Conservation (phyloP, 2,329 filamentous ascomycete genomes). For the Fusarium irregulare region DNA sequence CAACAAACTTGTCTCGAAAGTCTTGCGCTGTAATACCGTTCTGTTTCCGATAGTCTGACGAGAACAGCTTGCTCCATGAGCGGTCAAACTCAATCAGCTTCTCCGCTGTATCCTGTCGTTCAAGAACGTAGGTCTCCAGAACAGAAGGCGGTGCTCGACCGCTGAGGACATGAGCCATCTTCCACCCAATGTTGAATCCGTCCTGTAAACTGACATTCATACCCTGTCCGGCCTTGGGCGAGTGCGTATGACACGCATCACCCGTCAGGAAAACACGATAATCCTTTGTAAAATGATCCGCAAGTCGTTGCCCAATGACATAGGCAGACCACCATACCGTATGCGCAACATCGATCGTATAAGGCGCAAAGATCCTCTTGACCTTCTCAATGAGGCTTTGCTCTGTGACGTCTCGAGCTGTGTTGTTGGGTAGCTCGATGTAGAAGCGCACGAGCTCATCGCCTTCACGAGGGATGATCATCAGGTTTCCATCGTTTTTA, state of each 20-base stretch:
- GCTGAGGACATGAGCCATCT: conserved; percentile 59
- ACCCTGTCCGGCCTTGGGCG: conserved; percentile 74
- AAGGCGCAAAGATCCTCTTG: conserved; percentile 64
- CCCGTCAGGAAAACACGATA: conserved; percentile 76
- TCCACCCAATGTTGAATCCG: conserved; percentile 65
- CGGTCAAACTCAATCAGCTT: conserved; percentile 60
- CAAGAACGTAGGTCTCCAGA: conserved; percentile 62
- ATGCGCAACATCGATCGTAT: conserved; percentile 55
- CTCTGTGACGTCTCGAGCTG: conserved; percentile 12
- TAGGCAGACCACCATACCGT: conserved; percentile 52
- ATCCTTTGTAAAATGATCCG: conserved; percentile 55
- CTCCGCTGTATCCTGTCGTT: conserved; percentile 60
- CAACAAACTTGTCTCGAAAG: conserved; percentile 37
- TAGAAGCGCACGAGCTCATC: conserved; percentile 44
- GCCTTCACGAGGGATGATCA: conserved; percentile 45
- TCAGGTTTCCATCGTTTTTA: conserved; percentile 35
- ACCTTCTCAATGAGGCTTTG: conserved; percentile 55
- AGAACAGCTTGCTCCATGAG: conserved; percentile 43
- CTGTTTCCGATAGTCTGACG: conserved; percentile 24
- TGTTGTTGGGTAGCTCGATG: conserved; percentile 26
- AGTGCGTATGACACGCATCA: conserved; percentile 65
- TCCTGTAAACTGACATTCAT: conserved; percentile 81
- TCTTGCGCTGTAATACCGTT: conserved; percentile 7
- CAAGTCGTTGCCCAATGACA: conserved; percentile 71
- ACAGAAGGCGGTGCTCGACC: conserved; percentile 9